These are phyloP conservation scores for Colletotrichum sansevieriae DNA, from an alignment of 2,329 filamentous ascomycete species.

Conservation along the genomic window DNA sequence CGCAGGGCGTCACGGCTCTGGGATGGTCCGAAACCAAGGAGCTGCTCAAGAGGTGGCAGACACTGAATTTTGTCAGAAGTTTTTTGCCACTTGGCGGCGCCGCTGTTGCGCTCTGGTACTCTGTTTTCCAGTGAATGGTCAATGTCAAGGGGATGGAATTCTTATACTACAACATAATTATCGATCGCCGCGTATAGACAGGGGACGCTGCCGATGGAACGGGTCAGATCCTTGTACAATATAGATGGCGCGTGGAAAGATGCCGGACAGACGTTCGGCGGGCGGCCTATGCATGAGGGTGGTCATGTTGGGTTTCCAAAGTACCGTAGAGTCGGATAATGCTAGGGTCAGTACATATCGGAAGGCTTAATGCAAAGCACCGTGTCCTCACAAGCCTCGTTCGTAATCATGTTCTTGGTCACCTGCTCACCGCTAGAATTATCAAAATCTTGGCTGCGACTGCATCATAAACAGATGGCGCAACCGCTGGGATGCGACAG, in stretches of 20 bases:
- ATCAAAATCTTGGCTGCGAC: constrained; percentile 34
- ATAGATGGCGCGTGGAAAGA: constrained; percentile 19
- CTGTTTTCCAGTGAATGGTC: constrained; percentile 13
- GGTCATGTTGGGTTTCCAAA: constrained; percentile 5
- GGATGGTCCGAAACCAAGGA: constrained; percentile 26
- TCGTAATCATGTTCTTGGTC: constrained; percentile 15
- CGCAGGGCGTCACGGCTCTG: constrained; percentile 34
- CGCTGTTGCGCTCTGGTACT: constrained; percentile 34
- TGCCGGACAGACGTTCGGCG: constrained; percentile 8
- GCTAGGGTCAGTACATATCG: constrained; percentile 13
- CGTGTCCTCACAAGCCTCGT: constrained; percentile 29
- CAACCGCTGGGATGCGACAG: constrained; percentile 10
- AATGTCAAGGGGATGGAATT: background rate
- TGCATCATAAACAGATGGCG: constrained; percentile 30
- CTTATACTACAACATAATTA: background rate
- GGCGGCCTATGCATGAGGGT: constrained; percentile 13
- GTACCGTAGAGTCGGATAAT: constrained; percentile 13
- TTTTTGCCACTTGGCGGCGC: constrained; percentile 33
- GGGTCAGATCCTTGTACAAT: constrained; percentile 27
- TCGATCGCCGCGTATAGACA: constrained; percentile 22
- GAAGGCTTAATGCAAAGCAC: constrained; percentile 23
- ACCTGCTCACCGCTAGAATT: constrained; percentile 36
- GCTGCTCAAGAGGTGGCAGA: constrained; percentile 40
- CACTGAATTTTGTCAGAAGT: constrained; percentile 37
- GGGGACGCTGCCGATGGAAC: constrained; percentile 13